Conservation (phyloP, 768 basidiomycete species). For the Lanmaoa rubissima region DNA sequence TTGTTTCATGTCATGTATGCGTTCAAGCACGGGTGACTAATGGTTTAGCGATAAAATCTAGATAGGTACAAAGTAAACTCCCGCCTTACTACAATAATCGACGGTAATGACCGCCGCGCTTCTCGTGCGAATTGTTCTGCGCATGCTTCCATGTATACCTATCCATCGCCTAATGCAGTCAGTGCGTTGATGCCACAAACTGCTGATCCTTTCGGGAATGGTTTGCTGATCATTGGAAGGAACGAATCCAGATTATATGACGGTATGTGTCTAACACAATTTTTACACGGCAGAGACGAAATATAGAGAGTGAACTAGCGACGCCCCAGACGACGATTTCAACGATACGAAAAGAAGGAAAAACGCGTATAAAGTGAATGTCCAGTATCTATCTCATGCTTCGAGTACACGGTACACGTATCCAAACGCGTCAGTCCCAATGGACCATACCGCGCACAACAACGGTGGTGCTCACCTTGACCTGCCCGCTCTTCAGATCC, state of each 20-base stretch:
- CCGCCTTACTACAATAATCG: no score
- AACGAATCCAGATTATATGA: neutral
- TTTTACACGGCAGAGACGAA: neutral
- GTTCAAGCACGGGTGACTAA: constrained; percentile 11
- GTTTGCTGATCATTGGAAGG: neutral
- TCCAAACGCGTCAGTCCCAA: constrained; percentile 6
- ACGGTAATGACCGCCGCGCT: no score
- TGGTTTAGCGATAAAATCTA: neutral
- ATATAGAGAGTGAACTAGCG: neutral
- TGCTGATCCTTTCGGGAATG: neutral
- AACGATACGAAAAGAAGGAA: neutral
- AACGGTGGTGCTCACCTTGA: constrained; percentile 52
- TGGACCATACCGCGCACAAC: neutral
- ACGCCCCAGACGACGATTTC: neutral
- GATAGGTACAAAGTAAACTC: neutral
- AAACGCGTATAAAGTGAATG: neutral
- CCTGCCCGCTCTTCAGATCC: constrained; percentile 80
- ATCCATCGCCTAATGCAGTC: constrained; percentile 1
- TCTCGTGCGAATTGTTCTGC: neutral
- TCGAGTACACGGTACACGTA: constrained; percentile 43
- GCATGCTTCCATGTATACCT: constrained; percentile 9
- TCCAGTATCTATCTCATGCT: constrained; percentile 25
- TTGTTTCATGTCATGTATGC: neutral
- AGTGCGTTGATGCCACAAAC: neutral
- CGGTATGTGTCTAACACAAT: neutral